Base-by-base conservation (phyloP, 164 flowering plant species). In the Piper betle region DNA sequence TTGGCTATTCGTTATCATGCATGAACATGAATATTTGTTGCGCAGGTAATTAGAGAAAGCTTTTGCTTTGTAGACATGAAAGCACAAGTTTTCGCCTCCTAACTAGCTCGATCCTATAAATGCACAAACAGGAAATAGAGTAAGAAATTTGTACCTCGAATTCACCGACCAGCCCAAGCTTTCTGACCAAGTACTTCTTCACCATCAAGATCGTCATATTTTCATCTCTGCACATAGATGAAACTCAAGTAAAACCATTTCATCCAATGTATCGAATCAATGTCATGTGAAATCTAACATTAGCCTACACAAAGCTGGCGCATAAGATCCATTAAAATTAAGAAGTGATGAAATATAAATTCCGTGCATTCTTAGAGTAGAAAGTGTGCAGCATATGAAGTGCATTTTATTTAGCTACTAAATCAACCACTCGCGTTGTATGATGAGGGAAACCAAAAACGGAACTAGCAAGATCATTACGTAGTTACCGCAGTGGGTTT, bases 111-210 rank as follows among this genome's bases (percentile, higher is more conserved):
- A 6, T 16, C 59, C 3, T 33, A 37, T 33, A 3, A 5, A 39
- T 39, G 18, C 0, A 39, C 37, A 55, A 52, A 8, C 18, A 61
- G 6, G 19, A 8, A 43, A 6, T 17, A 52, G 16, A 33, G 33
- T 9, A 6, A 52, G 43, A 38, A 56, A 39, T 61, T 71, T 13
- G 37, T 71, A 76, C 79, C 76, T 73, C 74, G 61, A 66, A 71
- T 66, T 73, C 76, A 43, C 61, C 71, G 67, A 67, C 61, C 65
- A n/a, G 76, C 37, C 74, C 79, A 61, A 73, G 76, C 76, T 73
- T 76, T 57, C 42, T 64, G 68, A 71, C 72, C 71, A 76, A 64
- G 69, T 76, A 76, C 59, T 56, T 70, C 64, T 76, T 73, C 37
- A 76, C 76, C 71, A 63, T 68, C 66, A 68, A 64, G 64, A 76